Conservation (phyloP, 805 yeast genomes). For the Clavispora fructus region DNA sequence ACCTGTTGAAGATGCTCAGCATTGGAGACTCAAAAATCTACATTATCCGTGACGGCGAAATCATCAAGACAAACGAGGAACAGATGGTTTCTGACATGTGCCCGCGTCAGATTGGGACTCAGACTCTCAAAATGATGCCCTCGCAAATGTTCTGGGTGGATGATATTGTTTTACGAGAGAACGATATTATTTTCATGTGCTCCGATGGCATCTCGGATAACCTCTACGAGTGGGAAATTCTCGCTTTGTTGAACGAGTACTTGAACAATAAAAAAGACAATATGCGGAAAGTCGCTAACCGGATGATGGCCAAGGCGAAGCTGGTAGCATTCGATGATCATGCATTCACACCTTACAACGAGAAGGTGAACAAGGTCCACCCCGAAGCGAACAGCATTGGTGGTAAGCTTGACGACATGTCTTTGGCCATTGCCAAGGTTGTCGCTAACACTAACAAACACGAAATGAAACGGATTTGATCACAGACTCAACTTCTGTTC, state of each 20-base stretch:
- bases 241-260: conserved; percentile 30
- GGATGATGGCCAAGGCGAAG: conserved; percentile 40
- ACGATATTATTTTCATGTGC: conserved; percentile 43
- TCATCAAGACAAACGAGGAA: conserved; percentile 40
- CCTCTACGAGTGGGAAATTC: conserved; percentile 44
- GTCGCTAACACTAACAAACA: conserved; percentile 8
- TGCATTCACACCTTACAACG: conserved; percentile 51
- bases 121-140: conserved; percentile 37
- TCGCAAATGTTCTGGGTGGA: conserved; percentile 45
- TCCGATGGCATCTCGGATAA: conserved; percentile 55
- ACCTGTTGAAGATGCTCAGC: conserved; percentile 40
- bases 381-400: conserved; percentile 38
- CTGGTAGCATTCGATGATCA: conserved; percentile 48
- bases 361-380: conserved; percentile 38
- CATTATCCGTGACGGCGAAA: conserved; percentile 42
- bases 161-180: conserved; percentile 32
- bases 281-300: conserved; percentile 36
- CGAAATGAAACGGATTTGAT: not conserved
- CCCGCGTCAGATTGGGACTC: conserved; percentile 54
- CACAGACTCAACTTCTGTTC: not conserved
- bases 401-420: conserved; percentile 53
- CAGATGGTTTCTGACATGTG: conserved; percentile 43
- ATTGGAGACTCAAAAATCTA: conserved; percentile 50
- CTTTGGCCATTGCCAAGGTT: conserved; percentile 46
- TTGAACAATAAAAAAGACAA: conserved; percentile 23